phyloP scores from a whole-genome alignment of 1,284 basidiomycete genomes.

The Pseudomicrostroma phylloplanum region DNA sequence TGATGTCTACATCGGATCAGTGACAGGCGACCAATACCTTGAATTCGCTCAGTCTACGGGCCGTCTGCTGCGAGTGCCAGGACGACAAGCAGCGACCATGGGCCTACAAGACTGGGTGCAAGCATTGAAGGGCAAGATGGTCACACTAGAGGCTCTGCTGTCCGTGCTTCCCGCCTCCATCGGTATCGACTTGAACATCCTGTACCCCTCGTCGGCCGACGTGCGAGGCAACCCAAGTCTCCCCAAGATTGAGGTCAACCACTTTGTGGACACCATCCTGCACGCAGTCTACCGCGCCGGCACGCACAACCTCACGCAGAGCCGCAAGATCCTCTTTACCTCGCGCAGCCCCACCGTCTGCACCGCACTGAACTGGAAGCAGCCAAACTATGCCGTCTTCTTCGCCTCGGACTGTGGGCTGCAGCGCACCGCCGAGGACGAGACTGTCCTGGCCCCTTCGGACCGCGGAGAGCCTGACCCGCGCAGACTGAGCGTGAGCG shows the following conservation, averaged over 20 bases:
- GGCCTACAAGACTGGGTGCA: slow-evolving; percentile 33
- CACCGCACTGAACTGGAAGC: slow-evolving; percentile 93
- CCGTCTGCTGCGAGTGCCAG: slow-evolving; percentile 19
- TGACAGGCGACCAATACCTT: slow-evolving; percentile 73
- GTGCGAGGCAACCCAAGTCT: slow-evolving; percentile 33
- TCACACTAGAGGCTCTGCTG: slow-evolving; percentile 38
- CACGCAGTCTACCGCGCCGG: slow-evolving; percentile 47
- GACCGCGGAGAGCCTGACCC: slow-evolving; percentile 55
- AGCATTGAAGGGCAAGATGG: slow-evolving; percentile 24
- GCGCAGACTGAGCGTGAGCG: slow-evolving; percentile 67
- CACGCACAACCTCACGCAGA: slow-evolving; percentile 26
- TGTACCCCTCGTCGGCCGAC: slow-evolving; percentile 39
- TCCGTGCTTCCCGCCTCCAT: slow-evolving; percentile 33
- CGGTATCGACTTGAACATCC: slow-evolving; percentile 45
- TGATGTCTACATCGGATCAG: slow-evolving; percentile 73
- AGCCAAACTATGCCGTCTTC: slow-evolving; percentile 95
- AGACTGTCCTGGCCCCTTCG: slow-evolving; percentile 43
- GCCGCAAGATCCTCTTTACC: slow-evolving; percentile 44
- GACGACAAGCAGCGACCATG: slow-evolving; percentile 18
- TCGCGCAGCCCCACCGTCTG: slow-evolving; percentile 45
- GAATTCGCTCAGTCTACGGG: slow-evolving; percentile 56
- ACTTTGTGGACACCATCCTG: slow-evolving; percentile 46
- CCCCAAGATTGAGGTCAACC: slow-evolving; percentile 43
- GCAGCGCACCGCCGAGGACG: slow-evolving; percentile 13
- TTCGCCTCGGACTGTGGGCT: slow-evolving; percentile 77